Evolutionary conservation across 441 rosid species (phyloP).

Genomic region (Brassica balearica): DNA sequence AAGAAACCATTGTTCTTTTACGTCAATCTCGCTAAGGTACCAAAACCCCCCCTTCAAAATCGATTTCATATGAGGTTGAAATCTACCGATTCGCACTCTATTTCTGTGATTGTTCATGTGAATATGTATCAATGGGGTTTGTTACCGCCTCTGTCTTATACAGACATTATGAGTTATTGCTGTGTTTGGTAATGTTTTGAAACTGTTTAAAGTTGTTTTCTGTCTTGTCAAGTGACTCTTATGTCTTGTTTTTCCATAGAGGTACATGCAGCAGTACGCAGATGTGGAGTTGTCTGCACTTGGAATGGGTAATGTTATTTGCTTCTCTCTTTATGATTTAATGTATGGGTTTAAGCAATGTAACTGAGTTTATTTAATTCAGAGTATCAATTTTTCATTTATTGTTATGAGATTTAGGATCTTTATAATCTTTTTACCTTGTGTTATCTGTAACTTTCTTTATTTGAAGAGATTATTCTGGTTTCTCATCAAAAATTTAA

Average conservation of each 20-base stretch:
- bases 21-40: conserved; percentile 93
- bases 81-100: too few relatives aligned
- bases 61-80: too few relatives aligned
- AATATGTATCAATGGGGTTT: background rate
- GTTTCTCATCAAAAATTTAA: conserved; percentile 14
- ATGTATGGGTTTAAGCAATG: background rate
- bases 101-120: background rate
- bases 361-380: conserved; percentile 31
- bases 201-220: background rate
- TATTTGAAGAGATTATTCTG: background rate
- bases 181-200: background rate
- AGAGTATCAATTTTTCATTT: background rate
- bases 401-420: conserved; percentile 2
- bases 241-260: conserved; percentile 49
- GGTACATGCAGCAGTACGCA: conserved; percentile 88
- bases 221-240: conserved; percentile 13
- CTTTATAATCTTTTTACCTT: background rate
- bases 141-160: background rate
- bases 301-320: conserved; percentile 76
- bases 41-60: too few relatives aligned
- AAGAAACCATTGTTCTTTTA: conserved; percentile 91
- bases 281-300: conserved; percentile 94
- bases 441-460: background rate
- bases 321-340: conserved; percentile 9
- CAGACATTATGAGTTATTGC: background rate